Conservation (phyloP, 768 basidiomycete genomes). For the Clitopilus hobsonii region DNA sequence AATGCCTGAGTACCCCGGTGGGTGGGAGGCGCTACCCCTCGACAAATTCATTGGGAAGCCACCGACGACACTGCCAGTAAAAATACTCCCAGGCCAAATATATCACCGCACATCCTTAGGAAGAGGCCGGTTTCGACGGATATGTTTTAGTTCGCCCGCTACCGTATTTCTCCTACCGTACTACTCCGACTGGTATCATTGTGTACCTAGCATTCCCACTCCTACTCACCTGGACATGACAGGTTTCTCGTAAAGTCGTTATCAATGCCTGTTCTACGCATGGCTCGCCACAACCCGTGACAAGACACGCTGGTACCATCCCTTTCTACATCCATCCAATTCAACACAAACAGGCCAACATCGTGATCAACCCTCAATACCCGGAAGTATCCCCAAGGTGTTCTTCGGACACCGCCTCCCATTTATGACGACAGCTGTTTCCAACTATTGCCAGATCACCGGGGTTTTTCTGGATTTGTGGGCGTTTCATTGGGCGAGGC, state of each 20-base stretch:
- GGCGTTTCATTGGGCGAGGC: too few relatives aligned
- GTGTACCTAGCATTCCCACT: too few relatives aligned
- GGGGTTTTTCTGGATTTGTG: neutral
- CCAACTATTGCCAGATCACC: neutral
- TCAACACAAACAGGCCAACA: too few relatives aligned
- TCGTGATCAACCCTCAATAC: too few relatives aligned
- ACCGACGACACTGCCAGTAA: neutral
- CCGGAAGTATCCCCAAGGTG: neutral
- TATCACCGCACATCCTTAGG: neutral
- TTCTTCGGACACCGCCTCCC: neutral
- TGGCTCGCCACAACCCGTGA: neutral
- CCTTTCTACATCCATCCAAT: too few relatives aligned
- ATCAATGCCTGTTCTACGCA: neutral
- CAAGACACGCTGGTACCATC: too few relatives aligned
- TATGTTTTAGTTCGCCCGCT: neutral
- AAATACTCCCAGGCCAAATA: neutral
- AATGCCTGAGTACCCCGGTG: too few relatives aligned
- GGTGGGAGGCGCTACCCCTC: too few relatives aligned
- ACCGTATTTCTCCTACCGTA: neutral
- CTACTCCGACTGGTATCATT: neutral
- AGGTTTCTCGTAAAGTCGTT: too few relatives aligned
- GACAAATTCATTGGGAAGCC: neutral
- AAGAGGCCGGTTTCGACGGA: neutral
- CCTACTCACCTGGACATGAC: neutral
- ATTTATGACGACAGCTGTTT: neutral